Conservation (phyloP, 2,329 filamentous ascomycete species). For the Macroventuria anomochaeta region DNA sequence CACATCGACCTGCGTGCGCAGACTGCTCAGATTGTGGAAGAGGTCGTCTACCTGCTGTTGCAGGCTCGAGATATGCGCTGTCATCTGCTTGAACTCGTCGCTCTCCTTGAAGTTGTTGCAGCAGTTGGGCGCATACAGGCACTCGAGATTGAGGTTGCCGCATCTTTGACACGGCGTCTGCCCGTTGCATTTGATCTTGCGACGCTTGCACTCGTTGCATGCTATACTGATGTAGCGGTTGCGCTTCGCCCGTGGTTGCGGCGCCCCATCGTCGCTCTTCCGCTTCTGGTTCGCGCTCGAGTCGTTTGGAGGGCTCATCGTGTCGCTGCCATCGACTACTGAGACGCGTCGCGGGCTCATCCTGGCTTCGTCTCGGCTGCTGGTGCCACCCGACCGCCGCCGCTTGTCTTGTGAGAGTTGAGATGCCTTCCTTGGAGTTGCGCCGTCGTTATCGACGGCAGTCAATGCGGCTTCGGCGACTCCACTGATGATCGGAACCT, state of each 20-base stretch:
- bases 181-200: slow-evolving; percentile 73
- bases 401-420: neutral
- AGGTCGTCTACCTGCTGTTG: slow-evolving; percentile 86
- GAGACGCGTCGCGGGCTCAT: slow-evolving; percentile 16
- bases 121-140: slow-evolving; percentile 70
- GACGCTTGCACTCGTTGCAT: slow-evolving; percentile 70
- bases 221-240: slow-evolving; percentile 73
- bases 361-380: neutral
- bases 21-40: slow-evolving; percentile 71
- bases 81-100: slow-evolving; percentile 87
- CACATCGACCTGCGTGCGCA: slow-evolving; percentile 61
- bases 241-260: slow-evolving; percentile 65
- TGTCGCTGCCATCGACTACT: slow-evolving; percentile 35
- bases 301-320: slow-evolving; percentile 44
- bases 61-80: slow-evolving; percentile 72
- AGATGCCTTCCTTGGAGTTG: neutral
- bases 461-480: slow-evolving; percentile 6
- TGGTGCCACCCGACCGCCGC: slow-evolving; percentile 7
- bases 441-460: neutral
- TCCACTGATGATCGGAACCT: slow-evolving; percentile 15
- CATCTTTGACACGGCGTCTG: slow-evolving; percentile 70
- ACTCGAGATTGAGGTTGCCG: slow-evolving; percentile 68
- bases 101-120: slow-evolving; percentile 89
- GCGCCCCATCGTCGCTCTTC: slow-evolving; percentile 52
- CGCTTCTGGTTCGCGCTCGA: slow-evolving; percentile 45